Base-by-base conservation (phyloP, 352 stramenopile genomes). In the Thalassiosira hispida region DNA sequence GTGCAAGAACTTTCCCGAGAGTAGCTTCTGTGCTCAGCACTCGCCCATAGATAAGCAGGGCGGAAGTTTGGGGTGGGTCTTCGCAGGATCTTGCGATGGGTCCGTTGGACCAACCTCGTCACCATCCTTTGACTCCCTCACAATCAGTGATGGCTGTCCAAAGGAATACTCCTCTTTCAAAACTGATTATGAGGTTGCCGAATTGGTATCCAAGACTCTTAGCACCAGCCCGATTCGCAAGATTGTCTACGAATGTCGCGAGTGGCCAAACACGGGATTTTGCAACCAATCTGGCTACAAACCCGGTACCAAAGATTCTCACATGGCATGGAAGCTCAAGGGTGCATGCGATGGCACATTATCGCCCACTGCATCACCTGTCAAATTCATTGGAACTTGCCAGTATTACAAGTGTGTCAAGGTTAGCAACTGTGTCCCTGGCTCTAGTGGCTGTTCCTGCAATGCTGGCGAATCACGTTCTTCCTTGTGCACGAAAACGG, bases 21-120 rank as follows among this genome's bases (percentile, higher is more conserved):
- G n/a, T n/a, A 20, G n/a, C 3, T 55, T 42, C 22, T 67, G 59
- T 18, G 35, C 12, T 42, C 40, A 53, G 3, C 47, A 40, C 11
- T 11, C 25, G 22, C 59, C 59, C 16, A 52, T 35, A 52, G 46
- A 52, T 27, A 2, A 33, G n/a, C 14, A 52, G 18, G 23, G 47
- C 25, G n/a, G 44, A 1, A 11, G 27, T 25, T 23, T 55, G 1
- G 59, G 59, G 14, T 67, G 59, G 59, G 42, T 40, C 12, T 40
- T 67, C n/a, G 29, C 23, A 11, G 59, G 59, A 27, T 42, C 27
- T 38, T 67, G 59, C n/a, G 23, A 53, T 67, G 56, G 35, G 38
- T 33, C 8, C 20, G 59, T 69, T 46, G 42, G 42, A 12, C 60
- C 60, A n/a, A 59, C 56, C 2, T 8, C n/a, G 9, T 25, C 31